Conservation (phyloP, 73 alveolate species). For the Tetrahymena thermophila region DNA sequence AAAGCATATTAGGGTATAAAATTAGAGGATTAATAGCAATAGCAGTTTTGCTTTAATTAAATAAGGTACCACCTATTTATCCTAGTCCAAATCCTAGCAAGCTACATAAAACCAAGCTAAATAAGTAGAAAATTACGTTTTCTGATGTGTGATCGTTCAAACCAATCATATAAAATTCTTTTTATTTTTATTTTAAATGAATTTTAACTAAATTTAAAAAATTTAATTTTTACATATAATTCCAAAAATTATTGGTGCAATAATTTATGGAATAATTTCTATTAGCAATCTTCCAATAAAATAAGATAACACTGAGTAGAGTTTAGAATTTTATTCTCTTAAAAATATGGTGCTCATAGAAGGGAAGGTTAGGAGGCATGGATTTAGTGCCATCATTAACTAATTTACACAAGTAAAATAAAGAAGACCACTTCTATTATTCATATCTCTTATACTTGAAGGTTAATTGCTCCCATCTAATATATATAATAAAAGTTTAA, state of each 20-base stretch:
- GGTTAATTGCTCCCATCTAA: background rate
- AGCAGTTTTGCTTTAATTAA: constrained; percentile 24
- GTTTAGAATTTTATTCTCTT: background rate
- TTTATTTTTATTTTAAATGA: too few species aligned
- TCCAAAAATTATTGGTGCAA: constrained; percentile 23
- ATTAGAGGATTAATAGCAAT: constrained; percentile 2
- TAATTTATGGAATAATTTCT: constrained; percentile 4
- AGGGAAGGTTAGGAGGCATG: background rate
- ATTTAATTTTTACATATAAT: background rate
- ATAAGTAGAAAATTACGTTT: background rate
- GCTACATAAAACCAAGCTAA: background rate
- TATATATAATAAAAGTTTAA: too few species aligned
- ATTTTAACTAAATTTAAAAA: too few species aligned
- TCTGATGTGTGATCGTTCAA: constrained; percentile 6
- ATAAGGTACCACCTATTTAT: constrained; percentile 12
- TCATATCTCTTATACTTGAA: background rate
- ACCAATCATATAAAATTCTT: constrained; percentile 22
- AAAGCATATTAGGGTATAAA: constrained; percentile 3
- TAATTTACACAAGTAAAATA: background rate
- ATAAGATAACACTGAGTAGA: background rate
- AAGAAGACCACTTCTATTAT: background rate
- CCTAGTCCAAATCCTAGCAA: constrained; percentile 16
- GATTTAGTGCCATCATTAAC: background rate
- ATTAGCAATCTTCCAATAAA: background rate
- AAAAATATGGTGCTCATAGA: background rate